Evolutionary conservation across 768 basidiomycete species (phyloP), one percentile per base, ranked within the genome.

Genomic region (Suillus variegatus): DNA sequence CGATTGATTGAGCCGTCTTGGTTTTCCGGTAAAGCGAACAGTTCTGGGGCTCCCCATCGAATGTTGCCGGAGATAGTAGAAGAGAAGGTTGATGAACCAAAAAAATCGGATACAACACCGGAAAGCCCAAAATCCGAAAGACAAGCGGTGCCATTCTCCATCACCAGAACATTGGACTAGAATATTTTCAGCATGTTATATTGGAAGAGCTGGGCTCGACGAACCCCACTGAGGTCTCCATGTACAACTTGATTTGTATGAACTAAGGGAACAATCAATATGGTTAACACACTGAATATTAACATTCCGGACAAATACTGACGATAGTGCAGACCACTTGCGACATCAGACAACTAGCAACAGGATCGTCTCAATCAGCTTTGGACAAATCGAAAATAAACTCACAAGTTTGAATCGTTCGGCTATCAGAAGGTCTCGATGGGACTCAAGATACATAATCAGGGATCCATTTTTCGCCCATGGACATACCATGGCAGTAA

Each of bases 41-140:
- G 68, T 25, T 76, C 68, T 3, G 81, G 71, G 52, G 82, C 83
- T 6, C 81, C 79, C 80, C 81, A 83, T 1, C 82, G 77, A 32
- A 82, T 76, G 25, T 80, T 79, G 8, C 82, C 82, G 6, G 55
- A 20, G 22, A 66, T 36, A 4, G 55, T 32, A 77, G 81, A 80
- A 12, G 75, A 75, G 54, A 73, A 70, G 25, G 69, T 74, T 36
- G 70, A 69, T 69, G 75, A 9, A 28, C 75, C 72, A 41, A 77
- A 70, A 61, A 79, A 73, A 64, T 81, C 78, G 28, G 51, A 58
- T 10, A 65, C 3, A 9, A 63, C 46, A 9, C 36, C 77, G 14
- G 82, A 81, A 35, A 84, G 67, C 32, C 81, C 82, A 68, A 85
- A 85, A 65, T 84, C 83, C 25, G 80, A 78, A 8, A 85, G 72